Percentiles rank a stretch among this genome's conserved stretches.
phyloP scores from a whole-genome alignment of 345 rosid species.

The Noccaea caerulescens region DNA sequence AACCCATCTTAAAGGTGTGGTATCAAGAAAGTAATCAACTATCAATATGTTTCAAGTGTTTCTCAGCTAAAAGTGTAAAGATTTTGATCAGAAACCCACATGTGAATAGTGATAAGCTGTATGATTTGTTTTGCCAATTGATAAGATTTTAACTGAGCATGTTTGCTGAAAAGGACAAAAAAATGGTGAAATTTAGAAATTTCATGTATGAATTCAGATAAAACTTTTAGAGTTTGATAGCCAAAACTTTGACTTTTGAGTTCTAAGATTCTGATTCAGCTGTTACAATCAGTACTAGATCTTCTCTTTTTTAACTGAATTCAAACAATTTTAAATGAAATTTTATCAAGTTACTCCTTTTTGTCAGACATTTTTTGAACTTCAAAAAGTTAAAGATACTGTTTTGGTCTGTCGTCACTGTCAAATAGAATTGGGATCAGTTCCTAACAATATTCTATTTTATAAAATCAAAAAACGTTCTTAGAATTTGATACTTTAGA shows the following conservation, averaged over 20 bases:
- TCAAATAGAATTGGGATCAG: background rate
- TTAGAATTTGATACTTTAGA: background rate
- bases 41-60: background rate
- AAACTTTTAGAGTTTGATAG: background rate
- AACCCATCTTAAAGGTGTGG: constrained; percentile 1
- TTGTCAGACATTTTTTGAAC: background rate
- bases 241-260: constrained; percentile 14
- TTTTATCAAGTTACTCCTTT: background rate
- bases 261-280: background rate
- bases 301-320: background rate
- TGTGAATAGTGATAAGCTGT: constrained; percentile 1
- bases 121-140: constrained; percentile 6
- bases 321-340: background rate
- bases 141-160: background rate
- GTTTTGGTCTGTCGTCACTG: background rate
- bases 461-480: background rate
- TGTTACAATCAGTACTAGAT: background rate
- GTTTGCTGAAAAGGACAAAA: background rate
- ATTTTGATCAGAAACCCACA: constrained; percentile 8
- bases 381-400: background rate
- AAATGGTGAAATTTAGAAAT: background rate
- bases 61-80: background rate
- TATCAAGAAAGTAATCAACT: background rate
- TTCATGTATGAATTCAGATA: background rate
- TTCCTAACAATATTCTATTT: background rate